phyloP scores from a whole-genome alignment of 2,329 filamentous ascomycete species.

The Sporothrix phasma region DNA sequence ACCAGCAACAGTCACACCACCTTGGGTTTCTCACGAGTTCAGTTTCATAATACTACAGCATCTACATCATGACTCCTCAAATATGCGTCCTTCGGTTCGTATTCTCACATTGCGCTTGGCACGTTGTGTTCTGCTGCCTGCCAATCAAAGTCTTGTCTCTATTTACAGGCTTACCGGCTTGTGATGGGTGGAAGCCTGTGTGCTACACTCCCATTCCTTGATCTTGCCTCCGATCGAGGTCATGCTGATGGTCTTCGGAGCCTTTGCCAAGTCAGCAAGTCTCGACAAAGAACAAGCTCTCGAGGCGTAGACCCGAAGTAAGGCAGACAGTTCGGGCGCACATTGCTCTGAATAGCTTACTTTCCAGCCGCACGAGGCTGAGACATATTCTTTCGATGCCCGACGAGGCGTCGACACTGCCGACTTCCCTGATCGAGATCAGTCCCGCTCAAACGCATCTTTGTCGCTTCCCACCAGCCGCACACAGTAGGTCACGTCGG shows the following conservation, averaged over 20 bases:
- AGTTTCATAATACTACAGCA: background rate
- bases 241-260: background rate
- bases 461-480: background rate
- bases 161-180: background rate
- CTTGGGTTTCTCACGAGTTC: background rate
- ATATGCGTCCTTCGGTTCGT: background rate
- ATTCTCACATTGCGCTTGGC: background rate
- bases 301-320: background rate
- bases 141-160: background rate
- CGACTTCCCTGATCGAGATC: background rate
- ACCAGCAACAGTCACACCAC: background rate
- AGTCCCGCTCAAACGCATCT: too few relatives aligned
- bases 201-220: background rate
- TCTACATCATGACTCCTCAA: background rate
- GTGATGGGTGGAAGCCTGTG: background rate
- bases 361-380: background rate
- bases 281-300: background rate
- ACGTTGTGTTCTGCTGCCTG: conserved; percentile 1
- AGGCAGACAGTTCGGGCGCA: background rate
- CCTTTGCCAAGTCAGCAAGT: background rate
- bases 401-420: background rate
- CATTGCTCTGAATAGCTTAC: too few relatives aligned
- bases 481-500: background rate
- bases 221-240: background rate
- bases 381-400: background rate